These are phyloP conservation scores for Backusella psychrophila DNA, from an alignment of 192 early-diverging fungal genomes.

Conservation along the genomic window DNA sequence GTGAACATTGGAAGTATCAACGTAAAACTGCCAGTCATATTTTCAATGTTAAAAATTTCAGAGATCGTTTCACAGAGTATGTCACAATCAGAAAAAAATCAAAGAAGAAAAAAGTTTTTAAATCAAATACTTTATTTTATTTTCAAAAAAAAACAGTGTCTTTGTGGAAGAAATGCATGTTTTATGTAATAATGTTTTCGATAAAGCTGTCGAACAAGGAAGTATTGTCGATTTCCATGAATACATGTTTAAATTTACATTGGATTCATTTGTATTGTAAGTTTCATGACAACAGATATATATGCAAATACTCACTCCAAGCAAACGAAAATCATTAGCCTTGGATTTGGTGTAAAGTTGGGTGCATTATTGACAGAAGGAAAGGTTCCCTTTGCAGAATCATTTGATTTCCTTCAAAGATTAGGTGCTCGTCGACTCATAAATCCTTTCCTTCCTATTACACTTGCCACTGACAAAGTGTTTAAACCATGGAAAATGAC, in stretches of 20 bases:
- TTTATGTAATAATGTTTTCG: constrained; percentile 9
- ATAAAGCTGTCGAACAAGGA: constrained; percentile 20
- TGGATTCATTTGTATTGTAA: constrained; percentile 38
- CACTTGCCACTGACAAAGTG: background rate
- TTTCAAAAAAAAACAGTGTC: constrained; percentile 1
- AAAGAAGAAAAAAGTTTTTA: background rate
- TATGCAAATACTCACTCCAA: background rate
- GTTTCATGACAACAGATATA: background rate
- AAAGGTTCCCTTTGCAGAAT: constrained; percentile 43
- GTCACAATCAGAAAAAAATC: background rate
- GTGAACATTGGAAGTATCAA: constrained; percentile 54
- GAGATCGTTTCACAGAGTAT: constrained; percentile 34
- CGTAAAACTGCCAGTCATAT: constrained; percentile 46
- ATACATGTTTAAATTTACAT: constrained; percentile 44
- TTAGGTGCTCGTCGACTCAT: constrained; percentile 29
- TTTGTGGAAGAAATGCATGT: constrained; percentile 26
- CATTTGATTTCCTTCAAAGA: constrained; percentile 53
- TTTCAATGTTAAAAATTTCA: constrained; percentile 34
- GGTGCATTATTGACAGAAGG: constrained; percentile 36
- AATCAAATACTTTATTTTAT: background rate
- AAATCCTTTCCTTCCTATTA: constrained; percentile 20
- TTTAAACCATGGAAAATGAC: constrained; percentile 14
- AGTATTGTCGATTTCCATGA: constrained; percentile 47
- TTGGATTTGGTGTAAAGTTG: constrained; percentile 51
- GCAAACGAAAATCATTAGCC: background rate